These are phyloP conservation scores for Chaetomium cochliodes DNA, from an alignment of 495 filamentous ascomycete genomes.

Conservation along the genomic window DNA sequence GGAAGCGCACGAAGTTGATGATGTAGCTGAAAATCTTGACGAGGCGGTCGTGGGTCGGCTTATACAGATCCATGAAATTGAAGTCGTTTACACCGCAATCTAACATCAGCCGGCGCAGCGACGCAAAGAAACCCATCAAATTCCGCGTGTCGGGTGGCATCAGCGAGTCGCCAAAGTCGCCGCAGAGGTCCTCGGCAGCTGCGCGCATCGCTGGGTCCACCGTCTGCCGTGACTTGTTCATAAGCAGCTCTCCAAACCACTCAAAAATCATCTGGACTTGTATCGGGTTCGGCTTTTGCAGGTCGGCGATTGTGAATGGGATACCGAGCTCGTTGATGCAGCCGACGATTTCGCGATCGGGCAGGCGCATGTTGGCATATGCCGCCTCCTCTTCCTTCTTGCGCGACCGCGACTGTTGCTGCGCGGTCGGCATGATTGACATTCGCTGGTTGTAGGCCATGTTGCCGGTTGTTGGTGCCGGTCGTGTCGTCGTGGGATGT, in stretches of 20 bases:
- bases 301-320: conserved; percentile 78
- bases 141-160: conserved; percentile 84
- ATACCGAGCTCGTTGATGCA: conserved; percentile 97
- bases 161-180: conserved; percentile 68
- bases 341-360: conserved; percentile 86
- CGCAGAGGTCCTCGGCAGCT: conserved; percentile 79
- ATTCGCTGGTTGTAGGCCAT: conserved; percentile 78
- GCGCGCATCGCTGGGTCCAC: conserved; percentile 94
- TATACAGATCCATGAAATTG: conserved; percentile 83
- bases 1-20: conserved; percentile 97
- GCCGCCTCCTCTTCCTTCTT: conserved; percentile 77
- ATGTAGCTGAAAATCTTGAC: conserved; percentile 92
- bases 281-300: conserved; percentile 88
- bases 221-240: conserved; percentile 85
- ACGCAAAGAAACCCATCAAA: conserved; percentile 88
- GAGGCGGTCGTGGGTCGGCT: conserved; percentile 81
- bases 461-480: conserved; percentile 18
- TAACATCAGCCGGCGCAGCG: conserved; percentile 68
- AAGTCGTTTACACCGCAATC: conserved; percentile 94
- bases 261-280: conserved; percentile 96
- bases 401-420: conserved; percentile 59
- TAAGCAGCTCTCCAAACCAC: conserved; percentile 90
- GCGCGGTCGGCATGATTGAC: conserved; percentile 60
- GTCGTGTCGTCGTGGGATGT: conserved; percentile 7
- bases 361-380: conserved; percentile 81